Conservation (phyloP, 257 asterid species). For the Leptodermis oblonga region DNA sequence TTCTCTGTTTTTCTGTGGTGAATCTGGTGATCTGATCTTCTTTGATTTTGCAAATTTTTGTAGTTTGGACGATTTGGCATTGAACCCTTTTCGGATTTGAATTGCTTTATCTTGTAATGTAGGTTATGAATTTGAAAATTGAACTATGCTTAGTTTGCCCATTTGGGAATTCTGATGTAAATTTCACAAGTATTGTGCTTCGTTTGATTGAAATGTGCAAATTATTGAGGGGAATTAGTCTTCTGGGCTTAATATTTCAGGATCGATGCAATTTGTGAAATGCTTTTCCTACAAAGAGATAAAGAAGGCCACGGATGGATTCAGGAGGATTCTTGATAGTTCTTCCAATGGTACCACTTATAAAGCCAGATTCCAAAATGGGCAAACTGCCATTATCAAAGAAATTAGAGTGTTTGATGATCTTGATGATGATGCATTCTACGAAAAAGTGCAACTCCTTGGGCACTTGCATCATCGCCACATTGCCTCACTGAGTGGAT, state of each 20-base stretch:
- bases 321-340: constrained; percentile 42
- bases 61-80: neutral
- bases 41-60: neutral
- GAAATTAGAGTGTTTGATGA: constrained; percentile 45
- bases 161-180: neutral
- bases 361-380: constrained; percentile 65
- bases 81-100: neutral
- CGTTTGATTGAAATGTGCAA: neutral
- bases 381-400: constrained; percentile 50
- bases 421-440: constrained; percentile 50
- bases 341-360: constrained; percentile 48
- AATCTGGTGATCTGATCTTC: neutral
- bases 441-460: constrained; percentile 51
- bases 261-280: constrained; percentile 48
- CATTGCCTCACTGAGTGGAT: constrained; percentile 67
- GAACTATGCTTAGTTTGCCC: neutral
- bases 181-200: neutral
- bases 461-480: constrained; percentile 88
- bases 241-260: constrained; percentile 24
- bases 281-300: constrained; percentile 66
- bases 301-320: constrained; percentile 88
- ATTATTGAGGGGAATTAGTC: constrained; percentile 1
- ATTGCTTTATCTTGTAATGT: neutral
- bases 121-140: neutral
- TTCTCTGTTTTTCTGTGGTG: neutral